A percentile compares a stretch with the other conserved stretches of the same genome.
Conservation (phyloP, 129 eudicot genomes). For the Logfia minima region DNA sequence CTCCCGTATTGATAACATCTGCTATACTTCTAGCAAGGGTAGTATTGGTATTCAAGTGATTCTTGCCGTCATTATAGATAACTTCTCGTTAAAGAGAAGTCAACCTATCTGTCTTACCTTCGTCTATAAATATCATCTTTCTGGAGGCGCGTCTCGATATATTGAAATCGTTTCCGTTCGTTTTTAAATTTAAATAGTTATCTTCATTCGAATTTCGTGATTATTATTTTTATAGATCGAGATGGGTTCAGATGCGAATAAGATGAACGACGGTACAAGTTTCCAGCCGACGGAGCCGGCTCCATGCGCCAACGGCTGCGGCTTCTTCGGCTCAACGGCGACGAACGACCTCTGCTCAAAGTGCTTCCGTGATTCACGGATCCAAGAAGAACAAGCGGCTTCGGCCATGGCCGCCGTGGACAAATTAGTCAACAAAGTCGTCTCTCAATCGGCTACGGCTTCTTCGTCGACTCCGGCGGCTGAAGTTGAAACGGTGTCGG, state of each 20-base stretch:
- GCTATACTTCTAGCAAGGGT: slow-evolving; percentile 4
- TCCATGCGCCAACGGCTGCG: slow-evolving; percentile 77
- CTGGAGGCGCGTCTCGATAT: neutral
- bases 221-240: neutral
- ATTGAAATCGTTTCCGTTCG: neutral
- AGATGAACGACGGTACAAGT: slow-evolving; percentile 55
- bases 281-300: slow-evolving; percentile 55
- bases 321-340: slow-evolving; percentile 73
- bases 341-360: slow-evolving; percentile 72
- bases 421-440: slow-evolving; percentile 31
- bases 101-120: neutral
- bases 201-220: neutral
- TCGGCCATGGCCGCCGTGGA: slow-evolving; percentile 51
- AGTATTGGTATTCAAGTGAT: neutral
- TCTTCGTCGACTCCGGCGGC: slow-evolving; percentile 9
- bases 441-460: neutral
- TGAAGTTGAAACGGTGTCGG: neutral
- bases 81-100: slow-evolving; percentile 9
- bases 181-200: neutral
- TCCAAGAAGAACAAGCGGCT: slow-evolving; percentile 49
- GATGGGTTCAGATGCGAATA: slow-evolving; percentile 62
- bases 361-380: slow-evolving; percentile 48
- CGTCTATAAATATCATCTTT: slow-evolving; percentile 5
- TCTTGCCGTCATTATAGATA: slow-evolving; percentile 25
- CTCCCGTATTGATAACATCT: neutral